Base-by-base conservation (phyloP, 768 basidiomycete genomes). In the Pleurotus pulmonarius region DNA sequence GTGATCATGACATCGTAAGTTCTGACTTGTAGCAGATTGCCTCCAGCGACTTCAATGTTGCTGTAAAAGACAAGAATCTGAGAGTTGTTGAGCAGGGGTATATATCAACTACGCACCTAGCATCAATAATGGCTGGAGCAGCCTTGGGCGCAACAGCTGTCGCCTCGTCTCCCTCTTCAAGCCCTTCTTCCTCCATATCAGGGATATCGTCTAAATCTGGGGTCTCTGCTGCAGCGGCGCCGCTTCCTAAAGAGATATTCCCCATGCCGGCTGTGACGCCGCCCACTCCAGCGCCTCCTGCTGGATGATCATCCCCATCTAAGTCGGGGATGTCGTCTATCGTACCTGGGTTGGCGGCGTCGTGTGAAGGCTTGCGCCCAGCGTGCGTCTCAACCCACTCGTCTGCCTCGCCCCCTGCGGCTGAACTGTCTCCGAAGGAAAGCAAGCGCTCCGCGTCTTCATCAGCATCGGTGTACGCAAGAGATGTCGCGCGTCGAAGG, bases 1-100 rank as follows among this genome's bases (percentile, higher is more conserved):
- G 92, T 93, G 77, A 99, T 98, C 89, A 97, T 92, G 65, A 98
- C 95, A 70, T 99, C 97, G 76, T 99, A 99, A 9, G 96, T 99
- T 66, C 97, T 85, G 40, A 98, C 93, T 80, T 95, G 92, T 41
- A 98, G 77, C 24, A 98, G 78, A 64, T 97, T 97, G 56, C 84
- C 85, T 59, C 86, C 91, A 34, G 85, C 83, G 18, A 81, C 77
- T 61, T 88, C 85, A 16, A 80, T 74, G 62, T 83, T 73, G 60
- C 87, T 92, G 59, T 38, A 38, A 49, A 47, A 41, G 59, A 37
- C 46, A 64, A 58, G 22, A 56, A 48, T 37, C 26, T 26, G 40
- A 26, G 37, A 5, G 25, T 38, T 12, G n/a, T 43, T 9, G 22
- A 51, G 16, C 38, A 29, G 5, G 51, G 34, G 56, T 22, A 6